Percentiles rank a stretch among this genome's conserved stretches.
These are phyloP conservation scores for Pisolithus microcarpus DNA, from an alignment of 768 basidiomycete species.

Conservation along the genomic window DNA sequence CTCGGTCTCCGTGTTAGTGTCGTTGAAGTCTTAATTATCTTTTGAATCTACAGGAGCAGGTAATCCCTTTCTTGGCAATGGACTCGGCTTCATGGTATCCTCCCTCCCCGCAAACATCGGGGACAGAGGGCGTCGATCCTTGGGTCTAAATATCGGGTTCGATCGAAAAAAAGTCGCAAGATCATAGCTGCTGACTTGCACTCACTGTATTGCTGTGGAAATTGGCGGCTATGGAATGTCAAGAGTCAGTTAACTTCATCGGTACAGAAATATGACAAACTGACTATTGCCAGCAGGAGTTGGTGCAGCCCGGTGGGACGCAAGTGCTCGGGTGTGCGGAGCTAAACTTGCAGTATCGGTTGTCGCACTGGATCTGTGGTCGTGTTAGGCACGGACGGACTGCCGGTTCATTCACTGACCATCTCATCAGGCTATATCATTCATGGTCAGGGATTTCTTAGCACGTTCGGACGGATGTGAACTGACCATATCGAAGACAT, in stretches of 20 bases:
- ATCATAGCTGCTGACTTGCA: constrained; percentile 9
- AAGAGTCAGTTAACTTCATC: constrained; percentile 17
- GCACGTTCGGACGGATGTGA: constrained; percentile 4
- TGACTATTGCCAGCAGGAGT: constrained; percentile 75
- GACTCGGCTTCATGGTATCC: background rate
- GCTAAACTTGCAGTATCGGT: constrained; percentile 67
- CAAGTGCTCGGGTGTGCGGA: constrained; percentile 53
- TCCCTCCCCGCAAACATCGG: constrained; percentile 15
- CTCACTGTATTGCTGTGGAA: constrained; percentile 65
- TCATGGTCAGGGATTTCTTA: constrained; percentile 5
- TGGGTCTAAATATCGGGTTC: constrained; percentile 23
- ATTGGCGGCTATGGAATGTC: constrained; percentile 46
- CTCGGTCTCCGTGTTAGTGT: too few species aligned
- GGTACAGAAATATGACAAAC: constrained; percentile 19
- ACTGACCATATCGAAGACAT: constrained; percentile 47
- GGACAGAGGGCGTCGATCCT: constrained; percentile 32
- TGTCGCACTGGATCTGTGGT: constrained; percentile 56
- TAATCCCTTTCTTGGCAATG: background rate
- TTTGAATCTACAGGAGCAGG: too few species aligned
- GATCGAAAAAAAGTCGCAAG: constrained; percentile 10
- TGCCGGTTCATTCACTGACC: constrained; percentile 31
- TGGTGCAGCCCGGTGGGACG: constrained; percentile 45
- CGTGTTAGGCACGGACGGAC: constrained; percentile 10
- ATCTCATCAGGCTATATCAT: constrained; percentile 49
- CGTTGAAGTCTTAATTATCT: too few species aligned